Percentiles rank a stretch among this genome's conserved stretches.
These are phyloP conservation scores for Naganishia albida DNA, from an alignment of 1,284 basidiomycete species.

Conservation along the genomic window DNA sequence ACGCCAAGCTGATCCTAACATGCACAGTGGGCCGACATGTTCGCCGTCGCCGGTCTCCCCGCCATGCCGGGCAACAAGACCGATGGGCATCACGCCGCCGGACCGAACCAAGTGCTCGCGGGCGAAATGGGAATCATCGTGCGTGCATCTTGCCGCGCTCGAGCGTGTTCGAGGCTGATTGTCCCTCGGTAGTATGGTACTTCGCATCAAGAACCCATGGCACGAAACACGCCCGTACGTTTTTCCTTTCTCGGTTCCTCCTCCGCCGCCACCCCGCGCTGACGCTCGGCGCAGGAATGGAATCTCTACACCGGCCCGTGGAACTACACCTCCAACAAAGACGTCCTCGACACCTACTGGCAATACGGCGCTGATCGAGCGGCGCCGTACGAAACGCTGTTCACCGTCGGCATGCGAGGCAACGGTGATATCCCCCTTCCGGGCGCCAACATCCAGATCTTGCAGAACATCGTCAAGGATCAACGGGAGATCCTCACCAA, in stretches of 20 bases:
- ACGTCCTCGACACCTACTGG: constrained; percentile 40
- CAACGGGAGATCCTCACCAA: constrained; percentile 65
- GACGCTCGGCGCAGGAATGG: constrained; percentile 12
- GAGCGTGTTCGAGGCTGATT: background rate
- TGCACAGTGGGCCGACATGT: constrained; percentile 59
- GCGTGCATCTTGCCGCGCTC: constrained; percentile 51
- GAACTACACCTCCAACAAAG: constrained; percentile 56
- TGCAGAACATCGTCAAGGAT: constrained; percentile 59
- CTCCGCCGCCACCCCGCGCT: background rate
- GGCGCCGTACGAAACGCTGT: constrained; percentile 41
- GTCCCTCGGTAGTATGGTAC: constrained; percentile 44
- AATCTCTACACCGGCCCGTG: constrained; percentile 56
- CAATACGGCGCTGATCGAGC: constrained; percentile 43
- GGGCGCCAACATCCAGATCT: constrained; percentile 37
- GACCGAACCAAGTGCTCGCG: constrained; percentile 64
- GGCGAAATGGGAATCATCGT: constrained; percentile 70
- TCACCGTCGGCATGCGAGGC: constrained; percentile 47
- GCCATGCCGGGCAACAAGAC: constrained; percentile 33
- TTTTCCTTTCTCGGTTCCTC: background rate
- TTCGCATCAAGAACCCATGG: constrained; percentile 54
- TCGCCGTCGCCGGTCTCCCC: constrained; percentile 64
- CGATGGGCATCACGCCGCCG: constrained; percentile 35
- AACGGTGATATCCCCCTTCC: constrained; percentile 42
- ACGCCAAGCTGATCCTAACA: constrained; percentile 1
- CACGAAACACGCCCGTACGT: constrained; percentile 42